phyloP scores from a whole-genome alignment of 2,329 filamentous ascomycete genomes.

The Myrmaecium sp. region DNA sequence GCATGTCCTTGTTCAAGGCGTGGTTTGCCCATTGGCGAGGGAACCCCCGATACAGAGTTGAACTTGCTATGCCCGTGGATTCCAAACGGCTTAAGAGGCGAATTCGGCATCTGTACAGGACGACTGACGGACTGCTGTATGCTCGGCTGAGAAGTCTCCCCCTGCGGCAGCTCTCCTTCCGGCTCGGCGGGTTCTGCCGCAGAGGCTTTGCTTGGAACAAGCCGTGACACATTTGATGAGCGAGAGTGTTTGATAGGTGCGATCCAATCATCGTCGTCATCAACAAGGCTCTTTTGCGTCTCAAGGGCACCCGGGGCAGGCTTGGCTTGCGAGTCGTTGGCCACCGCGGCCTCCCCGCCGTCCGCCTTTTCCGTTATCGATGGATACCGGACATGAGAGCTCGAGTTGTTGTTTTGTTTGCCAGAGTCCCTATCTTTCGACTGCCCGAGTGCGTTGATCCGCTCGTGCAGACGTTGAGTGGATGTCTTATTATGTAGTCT shows the following conservation, averaged over 20 bases:
- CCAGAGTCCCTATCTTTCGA: slow-evolving; percentile 25
- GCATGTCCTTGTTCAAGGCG: slow-evolving; percentile 28
- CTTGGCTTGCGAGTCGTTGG: no score
- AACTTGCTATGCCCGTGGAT: slow-evolving; percentile 42
- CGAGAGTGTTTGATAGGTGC: slow-evolving; percentile 36
- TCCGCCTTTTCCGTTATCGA: no score
- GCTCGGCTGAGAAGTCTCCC: no score
- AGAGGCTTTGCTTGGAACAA: slow-evolving; percentile 41
- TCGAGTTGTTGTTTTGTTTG: slow-evolving; percentile 28
- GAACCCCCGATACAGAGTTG: slow-evolving; percentile 41
- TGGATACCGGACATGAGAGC: no score
- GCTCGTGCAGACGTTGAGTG: slow-evolving; percentile 84
- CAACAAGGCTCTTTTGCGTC: no score
- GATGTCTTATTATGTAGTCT: slow-evolving; percentile 68
- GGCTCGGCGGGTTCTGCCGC: no score
- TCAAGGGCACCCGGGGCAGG: no score
- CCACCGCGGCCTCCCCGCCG: no score
- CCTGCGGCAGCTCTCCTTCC: no score
- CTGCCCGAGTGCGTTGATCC: slow-evolving; percentile 61
- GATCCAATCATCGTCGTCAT: slow-evolving; percentile 44
- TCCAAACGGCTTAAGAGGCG: slow-evolving; percentile 15
- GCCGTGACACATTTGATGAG: slow-evolving; percentile 24
- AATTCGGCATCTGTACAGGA: slow-evolving; percentile 30
- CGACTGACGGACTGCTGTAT: slow-evolving; percentile 24
- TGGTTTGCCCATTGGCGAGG: slow-evolving; percentile 29